Evolutionary conservation across 768 basidiomycete genomes (phyloP).

Genomic region (Phylloporus arenicola): DNA sequence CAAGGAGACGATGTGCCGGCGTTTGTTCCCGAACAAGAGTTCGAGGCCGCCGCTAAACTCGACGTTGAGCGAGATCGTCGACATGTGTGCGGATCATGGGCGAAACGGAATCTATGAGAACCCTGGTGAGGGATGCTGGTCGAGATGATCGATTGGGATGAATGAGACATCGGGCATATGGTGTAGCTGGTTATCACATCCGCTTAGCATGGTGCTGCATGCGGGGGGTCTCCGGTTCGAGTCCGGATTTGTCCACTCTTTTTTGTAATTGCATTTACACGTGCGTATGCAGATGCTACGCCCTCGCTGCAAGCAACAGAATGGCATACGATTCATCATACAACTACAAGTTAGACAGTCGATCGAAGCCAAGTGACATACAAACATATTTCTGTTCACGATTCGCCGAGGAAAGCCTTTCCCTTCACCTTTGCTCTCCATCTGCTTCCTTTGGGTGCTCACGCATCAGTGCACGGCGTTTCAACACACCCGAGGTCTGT

Average conservation of each 20-base stretch:
- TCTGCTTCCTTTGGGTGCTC: neutral
- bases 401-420: neutral
- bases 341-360: neutral
- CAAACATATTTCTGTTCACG: neutral
- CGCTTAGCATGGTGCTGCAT: slow-evolving; percentile 33
- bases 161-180: slow-evolving; percentile 26
- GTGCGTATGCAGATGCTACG: too few relatives aligned
- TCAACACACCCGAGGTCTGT: neutral
- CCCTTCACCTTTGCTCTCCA: neutral
- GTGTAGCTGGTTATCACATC: slow-evolving; percentile 39
- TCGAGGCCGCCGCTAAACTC: slow-evolving; percentile 87
- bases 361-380: neutral
- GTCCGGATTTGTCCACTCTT: slow-evolving; percentile 36
- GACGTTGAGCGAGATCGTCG: slow-evolving; percentile 45
- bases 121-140: neutral
- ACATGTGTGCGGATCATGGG: neutral
- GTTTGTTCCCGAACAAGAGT: slow-evolving; percentile 70
- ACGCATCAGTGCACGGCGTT: neutral
- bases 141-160: neutral
- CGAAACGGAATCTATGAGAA: too few relatives aligned
- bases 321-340: neutral
- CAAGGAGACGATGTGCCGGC: slow-evolving; percentile 51
- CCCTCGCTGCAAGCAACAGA: too few relatives aligned
- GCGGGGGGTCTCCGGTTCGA: slow-evolving; percentile 39
- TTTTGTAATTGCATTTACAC: too few relatives aligned